Conservation (phyloP, 2,329 filamentous ascomycete species). For the Ilyonectria destructans region DNA sequence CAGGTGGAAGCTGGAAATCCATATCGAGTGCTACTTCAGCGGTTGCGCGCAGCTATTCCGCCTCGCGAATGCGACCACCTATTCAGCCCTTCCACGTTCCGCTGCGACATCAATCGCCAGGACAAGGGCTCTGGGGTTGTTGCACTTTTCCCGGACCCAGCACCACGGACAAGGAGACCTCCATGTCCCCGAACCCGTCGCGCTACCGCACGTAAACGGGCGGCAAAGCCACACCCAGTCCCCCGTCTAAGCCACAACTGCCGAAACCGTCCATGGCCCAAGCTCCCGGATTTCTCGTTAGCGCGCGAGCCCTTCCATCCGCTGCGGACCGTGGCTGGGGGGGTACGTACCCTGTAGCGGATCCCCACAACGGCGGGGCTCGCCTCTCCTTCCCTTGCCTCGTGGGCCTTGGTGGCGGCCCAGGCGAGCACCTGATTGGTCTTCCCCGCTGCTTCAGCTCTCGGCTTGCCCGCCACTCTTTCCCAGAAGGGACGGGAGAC, state of each 20-base stretch:
- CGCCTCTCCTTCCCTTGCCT: slow-evolving; percentile 18
- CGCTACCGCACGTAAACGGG: neutral
- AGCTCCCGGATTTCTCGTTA: slow-evolving; percentile 34
- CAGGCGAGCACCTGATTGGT: slow-evolving; percentile 38
- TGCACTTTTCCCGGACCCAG: slow-evolving; percentile 4
- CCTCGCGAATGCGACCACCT: neutral
- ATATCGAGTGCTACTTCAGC: slow-evolving; percentile 4
- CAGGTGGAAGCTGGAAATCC: neutral
- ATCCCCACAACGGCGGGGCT: neutral
- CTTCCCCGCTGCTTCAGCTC: slow-evolving; percentile 43
- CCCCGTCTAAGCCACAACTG: slow-evolving; percentile 28
- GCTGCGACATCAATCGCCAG: slow-evolving; percentile 9
- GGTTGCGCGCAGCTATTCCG: slow-evolving; percentile 4
- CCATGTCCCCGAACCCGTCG: neutral
- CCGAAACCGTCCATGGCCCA: slow-evolving; percentile 32
- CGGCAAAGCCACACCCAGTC: neutral
- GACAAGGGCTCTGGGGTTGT: slow-evolving; percentile 18
- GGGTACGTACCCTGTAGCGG: neutral
- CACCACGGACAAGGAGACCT: neutral
- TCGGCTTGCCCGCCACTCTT: slow-evolving; percentile 49
- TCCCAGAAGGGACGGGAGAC: slow-evolving; percentile 42
- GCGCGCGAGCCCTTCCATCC: neutral
- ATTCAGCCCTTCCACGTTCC: neutral
- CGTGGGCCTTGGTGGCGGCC: slow-evolving; percentile 9
- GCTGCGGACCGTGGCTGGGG: slow-evolving; percentile 6